Evolutionary conservation across 2,329 filamentous ascomycete genomes (phyloP).

Genomic region (Aspergillaceae sp.): DNA sequence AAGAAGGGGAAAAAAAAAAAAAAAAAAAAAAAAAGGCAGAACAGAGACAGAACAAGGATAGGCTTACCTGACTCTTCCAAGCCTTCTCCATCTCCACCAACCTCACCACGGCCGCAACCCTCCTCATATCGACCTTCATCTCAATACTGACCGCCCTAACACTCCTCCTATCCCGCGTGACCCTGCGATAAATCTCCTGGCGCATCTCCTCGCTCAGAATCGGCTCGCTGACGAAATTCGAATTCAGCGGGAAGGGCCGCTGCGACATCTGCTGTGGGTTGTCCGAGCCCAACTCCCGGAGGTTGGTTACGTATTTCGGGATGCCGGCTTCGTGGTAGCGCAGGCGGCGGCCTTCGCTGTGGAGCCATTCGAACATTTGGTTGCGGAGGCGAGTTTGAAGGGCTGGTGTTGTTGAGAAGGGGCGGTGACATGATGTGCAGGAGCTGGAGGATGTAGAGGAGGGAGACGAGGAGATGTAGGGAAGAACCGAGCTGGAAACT

Average conservation of each 20-base stretch:
- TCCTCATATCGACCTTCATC: conserved; percentile 68
- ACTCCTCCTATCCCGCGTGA: conserved; percentile 57
- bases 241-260: conserved; percentile 67
- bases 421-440: conserved; percentile 15
- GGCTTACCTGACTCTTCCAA: conserved; percentile 64
- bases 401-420: conserved; percentile 26
- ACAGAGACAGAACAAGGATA: conserved; percentile 4
- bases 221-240: conserved; percentile 58
- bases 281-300: conserved; percentile 2
- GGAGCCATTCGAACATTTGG: conserved; percentile 53
- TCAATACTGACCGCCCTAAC: conserved; percentile 70
- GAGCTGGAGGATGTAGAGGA: conserved; percentile 10
- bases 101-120: conserved; percentile 76
- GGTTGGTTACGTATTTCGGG: conserved; percentile 23
- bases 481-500: conserved; percentile 26
- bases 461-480: conserved; percentile 23
- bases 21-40: conserved; percentile 2
- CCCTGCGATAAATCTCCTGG: conserved; percentile 63
- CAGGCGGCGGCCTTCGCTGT: conserved; percentile 25
- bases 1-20: conserved; percentile 1
- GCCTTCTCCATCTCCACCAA: conserved; percentile 78
- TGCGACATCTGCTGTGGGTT: conserved; percentile 7
- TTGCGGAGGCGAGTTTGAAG: conserved; percentile 43
- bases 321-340: conserved; percentile 24
- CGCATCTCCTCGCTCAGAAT: conserved; percentile 67